These are phyloP conservation scores for Scutellaria barbata DNA, from an alignment of 257 asterid species.

Conservation along the genomic window DNA sequence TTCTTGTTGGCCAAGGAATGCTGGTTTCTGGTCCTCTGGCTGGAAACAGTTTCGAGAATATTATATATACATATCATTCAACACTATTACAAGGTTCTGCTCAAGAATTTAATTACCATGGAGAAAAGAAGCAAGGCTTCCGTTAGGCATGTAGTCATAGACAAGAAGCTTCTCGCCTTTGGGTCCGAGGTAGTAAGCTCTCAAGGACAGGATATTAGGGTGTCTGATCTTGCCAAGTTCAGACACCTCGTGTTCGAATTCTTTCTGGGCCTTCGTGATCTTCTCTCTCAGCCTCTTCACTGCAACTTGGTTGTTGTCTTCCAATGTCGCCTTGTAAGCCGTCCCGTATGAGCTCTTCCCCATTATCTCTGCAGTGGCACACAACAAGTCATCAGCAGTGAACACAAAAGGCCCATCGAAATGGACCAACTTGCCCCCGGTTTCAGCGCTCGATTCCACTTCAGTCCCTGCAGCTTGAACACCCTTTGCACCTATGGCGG, in stretches of 20 bases:
- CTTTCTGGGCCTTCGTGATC: slow-evolving; percentile 81
- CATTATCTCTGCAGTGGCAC: slow-evolving; percentile 97
- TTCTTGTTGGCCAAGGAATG: slow-evolving; percentile 78
- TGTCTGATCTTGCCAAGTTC: slow-evolving; percentile 80
- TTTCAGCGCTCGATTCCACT: slow-evolving; percentile 53
- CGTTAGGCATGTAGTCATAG: slow-evolving; percentile 79
- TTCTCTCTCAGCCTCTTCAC: slow-evolving; percentile 93
- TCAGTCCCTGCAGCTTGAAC: slow-evolving; percentile 47
- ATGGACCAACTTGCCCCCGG: slow-evolving; percentile 94
- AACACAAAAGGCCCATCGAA: slow-evolving; percentile 90
- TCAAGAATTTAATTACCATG: slow-evolving; percentile 57
- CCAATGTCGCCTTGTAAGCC: slow-evolving; percentile 88
- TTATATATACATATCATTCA: no score
- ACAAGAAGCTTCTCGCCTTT: slow-evolving; percentile 99
- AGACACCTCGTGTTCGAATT: slow-evolving; percentile 79
- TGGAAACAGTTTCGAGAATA: slow-evolving; percentile 31
- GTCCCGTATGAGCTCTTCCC: slow-evolving; percentile 90
- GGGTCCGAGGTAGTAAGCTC: slow-evolving; percentile 94
- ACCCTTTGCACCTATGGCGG: slow-evolving; percentile 39
- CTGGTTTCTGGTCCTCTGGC: slow-evolving; percentile 63
- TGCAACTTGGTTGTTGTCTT: slow-evolving; percentile 76
- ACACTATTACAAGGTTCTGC: no score
- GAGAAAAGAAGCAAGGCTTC: slow-evolving; percentile 91
- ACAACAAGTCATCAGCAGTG: slow-evolving; percentile 82
- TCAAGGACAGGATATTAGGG: slow-evolving; percentile 69